phyloP scores from a whole-genome alignment of 2,329 filamentous ascomycete species.

The Penicillium sp. region DNA sequence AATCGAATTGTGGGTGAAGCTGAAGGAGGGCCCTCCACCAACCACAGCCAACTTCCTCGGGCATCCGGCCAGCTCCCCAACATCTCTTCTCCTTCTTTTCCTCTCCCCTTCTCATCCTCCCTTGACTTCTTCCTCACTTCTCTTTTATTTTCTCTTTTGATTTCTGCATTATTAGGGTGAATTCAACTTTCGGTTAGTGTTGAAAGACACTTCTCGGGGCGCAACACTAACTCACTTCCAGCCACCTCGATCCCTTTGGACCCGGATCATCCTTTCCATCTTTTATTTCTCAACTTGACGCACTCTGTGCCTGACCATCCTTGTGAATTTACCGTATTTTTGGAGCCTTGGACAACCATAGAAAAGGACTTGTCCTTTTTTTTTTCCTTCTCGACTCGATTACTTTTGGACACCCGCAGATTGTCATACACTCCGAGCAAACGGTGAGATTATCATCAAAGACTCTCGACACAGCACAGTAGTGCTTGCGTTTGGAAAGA shows the following conservation, averaged over 20 bases:
- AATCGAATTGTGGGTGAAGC: slow-evolving; percentile 25
- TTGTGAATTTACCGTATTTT: slow-evolving; percentile 16
- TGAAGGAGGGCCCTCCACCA: slow-evolving; percentile 23
- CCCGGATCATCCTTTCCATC: slow-evolving; percentile 24
- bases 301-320: slow-evolving; percentile 15
- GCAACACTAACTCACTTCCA: slow-evolving; percentile 30
- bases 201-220: slow-evolving; percentile 3
- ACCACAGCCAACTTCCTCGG: slow-evolving; percentile 22
- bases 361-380: slow-evolving; percentile 5
- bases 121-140: slow-evolving; percentile 25
- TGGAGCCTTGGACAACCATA: slow-evolving; percentile 16
- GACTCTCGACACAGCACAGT: background rate
- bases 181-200: slow-evolving; percentile 12
- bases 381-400: slow-evolving; percentile 9
- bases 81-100: slow-evolving; percentile 21
- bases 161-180: slow-evolving; percentile 15
- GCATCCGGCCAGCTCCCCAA: slow-evolving; percentile 23
- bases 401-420: slow-evolving; percentile 14
- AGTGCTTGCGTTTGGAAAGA: background rate
- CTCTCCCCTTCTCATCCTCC: slow-evolving; percentile 23
- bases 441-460: slow-evolving; percentile 2
- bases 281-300: slow-evolving; percentile 21
- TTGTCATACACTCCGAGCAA: slow-evolving; percentile 10
- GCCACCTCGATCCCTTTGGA: slow-evolving; percentile 38
- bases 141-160: slow-evolving; percentile 21